A percentile compares a stretch with the other conserved stretches of the same genome.
These are phyloP conservation scores for Tubosaeta sp. DNA, from an alignment of 768 basidiomycete species.

Conservation along the genomic window DNA sequence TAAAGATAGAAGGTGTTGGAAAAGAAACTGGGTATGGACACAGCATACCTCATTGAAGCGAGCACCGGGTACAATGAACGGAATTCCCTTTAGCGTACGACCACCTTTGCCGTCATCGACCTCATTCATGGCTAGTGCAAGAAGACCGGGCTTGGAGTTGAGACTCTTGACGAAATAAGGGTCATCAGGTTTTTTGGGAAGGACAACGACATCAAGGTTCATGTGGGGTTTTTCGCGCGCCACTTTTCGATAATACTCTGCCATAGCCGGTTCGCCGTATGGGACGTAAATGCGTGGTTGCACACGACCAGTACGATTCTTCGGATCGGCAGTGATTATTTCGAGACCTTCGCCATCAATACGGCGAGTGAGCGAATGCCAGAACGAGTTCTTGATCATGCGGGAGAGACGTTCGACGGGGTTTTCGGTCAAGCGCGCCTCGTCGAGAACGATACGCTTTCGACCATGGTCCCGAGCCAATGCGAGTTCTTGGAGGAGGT, in stretches of 20 bases:
- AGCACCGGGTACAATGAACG: slow-evolving; percentile 95
- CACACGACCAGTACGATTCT: slow-evolving; percentile 88
- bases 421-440: slow-evolving; percentile 95
- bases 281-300: slow-evolving; percentile 96
- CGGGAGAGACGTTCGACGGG: slow-evolving; percentile 94
- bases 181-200: slow-evolving; percentile 85
- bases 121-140: slow-evolving; percentile 95
- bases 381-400: slow-evolving; percentile 98
- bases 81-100: slow-evolving; percentile 84
- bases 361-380: slow-evolving; percentile 93
- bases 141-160: slow-evolving; percentile 89
- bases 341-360: slow-evolving; percentile 98
- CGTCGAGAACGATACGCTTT: slow-evolving; percentile 97
- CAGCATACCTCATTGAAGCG: slow-evolving; percentile 85
- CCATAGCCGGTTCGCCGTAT: slow-evolving; percentile 89
- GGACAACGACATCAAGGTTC: slow-evolving; percentile 86
- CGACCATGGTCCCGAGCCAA: slow-evolving; percentile 92
- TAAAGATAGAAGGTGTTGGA: slow-evolving; percentile 28
- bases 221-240: slow-evolving; percentile 90
- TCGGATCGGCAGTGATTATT: slow-evolving; percentile 96
- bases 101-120: slow-evolving; percentile 75
- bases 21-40: not conserved
- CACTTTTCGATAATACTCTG: slow-evolving; percentile 90
- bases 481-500: slow-evolving; percentile 97
- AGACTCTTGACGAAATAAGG: slow-evolving; percentile 86